Percentiles rank a stretch among this genome's conserved stretches.
Conservation (phyloP, 768 basidiomycete species). For the Tylopilus vinaceipallidus region DNA sequence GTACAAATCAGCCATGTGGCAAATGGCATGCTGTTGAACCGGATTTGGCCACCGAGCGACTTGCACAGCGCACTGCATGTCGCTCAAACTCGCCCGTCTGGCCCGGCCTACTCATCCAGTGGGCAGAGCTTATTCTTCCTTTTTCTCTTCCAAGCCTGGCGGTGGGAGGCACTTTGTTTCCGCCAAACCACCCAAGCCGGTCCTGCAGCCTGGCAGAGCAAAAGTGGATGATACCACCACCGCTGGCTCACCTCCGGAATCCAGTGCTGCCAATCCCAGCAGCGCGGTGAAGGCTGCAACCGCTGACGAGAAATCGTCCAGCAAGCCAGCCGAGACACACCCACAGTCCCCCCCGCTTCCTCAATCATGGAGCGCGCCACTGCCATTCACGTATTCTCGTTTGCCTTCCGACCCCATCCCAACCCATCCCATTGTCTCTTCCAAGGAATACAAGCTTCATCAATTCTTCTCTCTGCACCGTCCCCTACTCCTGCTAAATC, state of each 20-base stretch:
- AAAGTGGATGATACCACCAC: slow-evolving; percentile 42
- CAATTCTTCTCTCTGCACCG: slow-evolving; percentile 84
- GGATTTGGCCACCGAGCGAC: background rate
- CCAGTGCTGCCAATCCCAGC: slow-evolving; percentile 14
- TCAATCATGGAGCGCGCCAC: slow-evolving; percentile 12
- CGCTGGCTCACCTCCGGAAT: slow-evolving; percentile 30
- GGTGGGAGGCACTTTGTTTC: slow-evolving; percentile 75
- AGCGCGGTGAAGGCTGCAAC: slow-evolving; percentile 14
- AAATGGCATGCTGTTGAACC: slow-evolving; percentile 2
- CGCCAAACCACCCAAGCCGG: slow-evolving; percentile 58
- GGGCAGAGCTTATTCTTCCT: slow-evolving; percentile 68
- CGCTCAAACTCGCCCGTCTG: slow-evolving; percentile 49
- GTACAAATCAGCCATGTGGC: background rate
- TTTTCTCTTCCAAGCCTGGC: slow-evolving; percentile 77
- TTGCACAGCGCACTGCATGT: slow-evolving; percentile 49
- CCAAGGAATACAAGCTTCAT: slow-evolving; percentile 75
- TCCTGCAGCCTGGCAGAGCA: slow-evolving; percentile 37
- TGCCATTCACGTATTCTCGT: slow-evolving; percentile 13
- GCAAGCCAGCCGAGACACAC: slow-evolving; percentile 22
- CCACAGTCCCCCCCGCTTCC: slow-evolving; percentile 17
- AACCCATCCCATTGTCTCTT: slow-evolving; percentile 54
- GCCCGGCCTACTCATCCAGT: slow-evolving; percentile 46
- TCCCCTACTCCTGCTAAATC: slow-evolving; percentile 67
- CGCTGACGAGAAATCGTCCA: slow-evolving; percentile 29
- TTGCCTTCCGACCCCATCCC: slow-evolving; percentile 14